Percentiles rank a stretch among this genome's conserved stretches.
Evolutionary conservation across 306 rosid genomes (phyloP).

Genomic region (Malus domestica): ASM211411v1 NC_041790.1:25374001-25374500

Average conservation of each 20-base stretch:
- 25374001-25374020: no score
- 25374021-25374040: no score
- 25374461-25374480: no score
- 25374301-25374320: neutral
- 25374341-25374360: neutral
- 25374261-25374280: neutral
- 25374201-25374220: neutral
- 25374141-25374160: neutral
- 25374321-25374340: neutral
- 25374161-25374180: neutral
- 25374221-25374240: neutral
- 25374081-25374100: no score
- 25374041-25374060: no score
- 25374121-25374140: neutral
- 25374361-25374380: no score
- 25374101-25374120: no score
- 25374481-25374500: no score
- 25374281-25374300: slow-evolving; percentile 1
- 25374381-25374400: no score
- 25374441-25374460: no score
- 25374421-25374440: no score
- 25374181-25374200: neutral
- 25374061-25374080: no score
- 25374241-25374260: neutral
- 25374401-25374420: fast-evolving